Percentiles rank a stretch among this genome's conserved stretches.
phyloP scores from a whole-genome alignment of 768 basidiomycete species.

The Tephrocybe sp. region DNA sequence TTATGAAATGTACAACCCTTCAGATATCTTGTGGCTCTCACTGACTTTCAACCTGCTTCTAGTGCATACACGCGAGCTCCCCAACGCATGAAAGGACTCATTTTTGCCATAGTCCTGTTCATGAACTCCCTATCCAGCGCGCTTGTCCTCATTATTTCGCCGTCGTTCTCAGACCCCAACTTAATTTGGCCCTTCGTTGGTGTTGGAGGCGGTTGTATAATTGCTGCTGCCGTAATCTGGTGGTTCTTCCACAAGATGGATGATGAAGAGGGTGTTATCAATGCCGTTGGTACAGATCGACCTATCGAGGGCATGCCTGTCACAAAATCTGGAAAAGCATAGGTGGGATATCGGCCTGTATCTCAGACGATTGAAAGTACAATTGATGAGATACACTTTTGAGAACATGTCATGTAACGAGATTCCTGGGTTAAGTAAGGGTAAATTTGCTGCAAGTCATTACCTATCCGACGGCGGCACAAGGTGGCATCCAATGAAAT shows the following conservation, averaged over 20 bases:
- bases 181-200: slow-evolving; percentile 31
- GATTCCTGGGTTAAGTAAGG: neutral
- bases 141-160: slow-evolving; percentile 28
- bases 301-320: slow-evolving; percentile 6
- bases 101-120: slow-evolving; percentile 34
- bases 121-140: slow-evolving; percentile 30
- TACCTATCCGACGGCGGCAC: neutral
- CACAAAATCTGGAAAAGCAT: slow-evolving; percentile 7
- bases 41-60: neutral
- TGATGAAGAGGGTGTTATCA: slow-evolving; percentile 15
- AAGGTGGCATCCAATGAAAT: slow-evolving; percentile 13
- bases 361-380: no score
- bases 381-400: no score
- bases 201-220: slow-evolving; percentile 19
- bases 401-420: neutral
- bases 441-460: neutral
- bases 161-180: slow-evolving; percentile 31
- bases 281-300: slow-evolving; percentile 19
- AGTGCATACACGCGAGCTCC: slow-evolving; percentile 40
- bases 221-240: slow-evolving; percentile 21
- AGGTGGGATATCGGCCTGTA: no score
- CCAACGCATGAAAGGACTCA: slow-evolving; percentile 39
- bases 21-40: neutral
- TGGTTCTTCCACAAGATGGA: slow-evolving; percentile 23
- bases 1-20: slow-evolving; percentile 10